These are phyloP conservation scores for Aspergillus hiratsukae DNA, from an alignment of 2,329 filamentous ascomycete species.

Conservation along the genomic window DNA sequence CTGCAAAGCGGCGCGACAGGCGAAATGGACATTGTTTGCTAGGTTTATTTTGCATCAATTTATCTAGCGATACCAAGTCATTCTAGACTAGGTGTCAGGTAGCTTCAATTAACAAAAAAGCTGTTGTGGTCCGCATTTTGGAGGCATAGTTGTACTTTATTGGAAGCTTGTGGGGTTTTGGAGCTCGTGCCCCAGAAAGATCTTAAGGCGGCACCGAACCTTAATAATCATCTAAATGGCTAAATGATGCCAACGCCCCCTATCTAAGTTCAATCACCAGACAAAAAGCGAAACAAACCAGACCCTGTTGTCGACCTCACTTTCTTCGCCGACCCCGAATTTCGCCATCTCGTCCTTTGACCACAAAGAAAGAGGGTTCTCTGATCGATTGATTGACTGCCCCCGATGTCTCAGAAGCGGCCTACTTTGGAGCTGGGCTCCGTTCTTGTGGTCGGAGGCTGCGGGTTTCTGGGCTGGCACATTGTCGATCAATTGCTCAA, in stretches of 20 bases:
- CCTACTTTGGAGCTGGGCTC: slow-evolving; percentile 53
- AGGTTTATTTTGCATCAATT: not conserved
- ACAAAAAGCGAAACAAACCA: no score
- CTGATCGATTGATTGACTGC: not conserved
- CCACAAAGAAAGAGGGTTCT: not conserved
- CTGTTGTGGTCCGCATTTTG: not conserved
- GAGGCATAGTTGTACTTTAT: not conserved
- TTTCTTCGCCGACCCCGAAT: not conserved
- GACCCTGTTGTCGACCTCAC: not conserved
- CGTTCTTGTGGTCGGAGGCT: slow-evolving; percentile 76
- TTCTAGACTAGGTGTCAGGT: not conserved
- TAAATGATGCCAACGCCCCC: no score
- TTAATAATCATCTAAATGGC: not conserved
- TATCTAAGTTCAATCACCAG: not conserved
- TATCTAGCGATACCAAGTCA: not conserved
- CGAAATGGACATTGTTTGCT: not conserved
- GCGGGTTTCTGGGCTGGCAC: slow-evolving; percentile 79
- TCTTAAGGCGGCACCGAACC: not conserved
- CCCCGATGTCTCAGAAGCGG: slow-evolving; percentile 26
- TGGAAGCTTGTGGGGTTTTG: not conserved
- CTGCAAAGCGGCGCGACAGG: not conserved
- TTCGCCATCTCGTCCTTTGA: not conserved
- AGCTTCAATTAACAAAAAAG: not conserved
- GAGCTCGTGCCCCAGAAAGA: not conserved
- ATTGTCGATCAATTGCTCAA: slow-evolving; percentile 69